Evolutionary conservation across 228 moss, liverwort and hornwort genomes (phyloP), one percentile per base, ranked within the genome.

Genomic region (Sphagnum fallax): DNA sequence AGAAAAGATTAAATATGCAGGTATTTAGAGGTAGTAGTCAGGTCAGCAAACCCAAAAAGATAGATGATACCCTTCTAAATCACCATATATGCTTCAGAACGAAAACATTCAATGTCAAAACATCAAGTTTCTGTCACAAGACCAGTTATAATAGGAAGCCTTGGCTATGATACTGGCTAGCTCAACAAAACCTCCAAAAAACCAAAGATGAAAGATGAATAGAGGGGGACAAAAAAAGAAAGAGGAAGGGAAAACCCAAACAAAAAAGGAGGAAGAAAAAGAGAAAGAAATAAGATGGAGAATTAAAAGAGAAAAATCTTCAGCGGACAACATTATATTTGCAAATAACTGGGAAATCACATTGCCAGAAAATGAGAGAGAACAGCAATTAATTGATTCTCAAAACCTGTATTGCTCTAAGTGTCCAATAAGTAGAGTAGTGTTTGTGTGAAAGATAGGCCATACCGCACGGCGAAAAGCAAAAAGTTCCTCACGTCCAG

Each of bases 401-500:
- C 1, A 6, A 62, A 32, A 32, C 11, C 6, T 62, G 62, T n/a
- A 8, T 16, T 10, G 7, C 12, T 16, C 16, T 10, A 6, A 62
- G 8, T 55, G 9, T 55, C 55, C 55, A 8, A 12, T 18, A 32
- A 64, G 50, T 32, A 32, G 14, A 58, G 58, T n/a, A 7, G 15
- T 8, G 49, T 6, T 65, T 13, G 47, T 62, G 47, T 5, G 50
- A 11, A 61, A 74, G 16, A 61, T 55, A 4, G 57, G 12, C 66
- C 84, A 79, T 82, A 96, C 93, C 66, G 91, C 93, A 47, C 91
- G 88, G 48, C 74, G 80, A 66, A 96, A 96, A 16, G 96, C 96
- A 79, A 92, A 96, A 15, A 75, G 69, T 73, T 96, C 96, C 72
- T 96, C 96, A 13, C 84, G 80, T 62, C 93, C 93, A 10, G 91